Conservation (phyloP, 164 flowering plant genomes). For the Warburgia ugandensis region DNA sequence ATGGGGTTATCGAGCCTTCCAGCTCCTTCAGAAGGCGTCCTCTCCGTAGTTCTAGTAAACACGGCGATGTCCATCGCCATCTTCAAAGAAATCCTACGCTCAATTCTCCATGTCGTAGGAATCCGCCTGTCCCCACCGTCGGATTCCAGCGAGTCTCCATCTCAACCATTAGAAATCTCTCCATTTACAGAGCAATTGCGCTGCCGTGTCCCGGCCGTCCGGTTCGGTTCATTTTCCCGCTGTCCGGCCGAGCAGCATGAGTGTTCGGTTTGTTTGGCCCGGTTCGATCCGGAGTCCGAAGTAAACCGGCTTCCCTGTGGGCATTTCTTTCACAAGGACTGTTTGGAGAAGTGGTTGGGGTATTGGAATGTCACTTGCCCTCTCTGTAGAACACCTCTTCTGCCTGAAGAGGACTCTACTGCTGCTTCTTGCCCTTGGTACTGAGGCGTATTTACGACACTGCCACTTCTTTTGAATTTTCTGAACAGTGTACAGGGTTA, state of each 20-base stretch:
- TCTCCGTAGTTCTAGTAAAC: slow-evolving; percentile 52
- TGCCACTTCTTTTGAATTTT: neutral
- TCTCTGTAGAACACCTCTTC: slow-evolving; percentile 51
- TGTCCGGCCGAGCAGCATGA: slow-evolving; percentile 28
- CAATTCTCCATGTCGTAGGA: slow-evolving; percentile 40
- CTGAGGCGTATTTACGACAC: neutral
- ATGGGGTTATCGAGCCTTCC: slow-evolving; percentile 72
- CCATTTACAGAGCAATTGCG: slow-evolving; percentile 40
- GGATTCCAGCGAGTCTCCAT: slow-evolving; percentile 14
- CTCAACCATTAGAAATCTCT: neutral
- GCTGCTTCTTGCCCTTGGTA: neutral
- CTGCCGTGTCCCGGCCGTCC: slow-evolving; percentile 30
- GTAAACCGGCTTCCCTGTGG: slow-evolving; percentile 53
- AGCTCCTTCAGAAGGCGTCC: slow-evolving; percentile 62
- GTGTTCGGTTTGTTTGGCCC: slow-evolving; percentile 55
- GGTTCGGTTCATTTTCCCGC: slow-evolving; percentile 25
- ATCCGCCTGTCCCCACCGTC: slow-evolving; percentile 4
- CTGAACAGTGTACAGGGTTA: slow-evolving; percentile 6
- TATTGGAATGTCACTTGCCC: slow-evolving; percentile 70
- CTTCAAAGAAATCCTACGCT: slow-evolving; percentile 45
- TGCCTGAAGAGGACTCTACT: slow-evolving; percentile 20
- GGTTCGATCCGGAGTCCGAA: slow-evolving; percentile 51
- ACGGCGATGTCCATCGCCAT: slow-evolving; percentile 60
- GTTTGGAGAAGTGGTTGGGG: slow-evolving; percentile 71
- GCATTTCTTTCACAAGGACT: slow-evolving; percentile 59